A percentile compares a stretch with the other conserved stretches of the same genome.
These are phyloP conservation scores for Hyaloperonospora brassicae DNA, from an alignment of 352 stramenopile genomes.

Conservation along the genomic window DNA sequence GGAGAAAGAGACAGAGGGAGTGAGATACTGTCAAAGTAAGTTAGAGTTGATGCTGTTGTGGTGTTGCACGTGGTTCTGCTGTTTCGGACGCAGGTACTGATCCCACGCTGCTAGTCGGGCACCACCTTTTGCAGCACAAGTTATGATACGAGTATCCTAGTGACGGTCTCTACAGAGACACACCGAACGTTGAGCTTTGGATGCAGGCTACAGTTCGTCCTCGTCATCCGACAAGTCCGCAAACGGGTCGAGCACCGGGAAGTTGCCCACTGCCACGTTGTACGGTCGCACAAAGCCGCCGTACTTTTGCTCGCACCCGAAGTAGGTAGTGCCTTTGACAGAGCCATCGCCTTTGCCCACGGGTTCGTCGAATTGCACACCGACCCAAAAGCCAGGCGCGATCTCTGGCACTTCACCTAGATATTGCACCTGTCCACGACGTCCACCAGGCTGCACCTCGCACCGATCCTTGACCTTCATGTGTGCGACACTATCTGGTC, in stretches of 20 bases:
- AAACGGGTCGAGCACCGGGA: conserved; percentile 79
- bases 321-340: conserved; percentile 89
- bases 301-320: conserved; percentile 87
- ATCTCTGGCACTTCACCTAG: conserved; percentile 90
- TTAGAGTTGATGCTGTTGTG: conserved; percentile 32
- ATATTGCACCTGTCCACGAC: conserved; percentile 89
- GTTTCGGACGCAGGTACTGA: neutral
- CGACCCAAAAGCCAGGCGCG: conserved; percentile 88
- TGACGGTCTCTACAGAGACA: neutral
- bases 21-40: conserved; percentile 37
- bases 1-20: conserved; percentile 6
- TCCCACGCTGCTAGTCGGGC: neutral
- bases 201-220: conserved; percentile 52
- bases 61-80: conserved; percentile 7
- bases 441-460: conserved; percentile 92
- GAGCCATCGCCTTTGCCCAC: conserved; percentile 89
- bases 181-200: neutral
- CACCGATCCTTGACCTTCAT: conserved; percentile 93
- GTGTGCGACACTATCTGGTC: conserved; percentile 57
- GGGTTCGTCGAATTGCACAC: conserved; percentile 96
- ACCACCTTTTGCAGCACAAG: neutral
- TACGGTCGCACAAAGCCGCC: conserved; percentile 92
- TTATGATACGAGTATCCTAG: neutral
- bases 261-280: conserved; percentile 92
- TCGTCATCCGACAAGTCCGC: conserved; percentile 71